Evolutionary conservation across 768 basidiomycete species (phyloP), one percentile per base, ranked within the genome.

Genomic region (Tulasnella sp.): DNA sequence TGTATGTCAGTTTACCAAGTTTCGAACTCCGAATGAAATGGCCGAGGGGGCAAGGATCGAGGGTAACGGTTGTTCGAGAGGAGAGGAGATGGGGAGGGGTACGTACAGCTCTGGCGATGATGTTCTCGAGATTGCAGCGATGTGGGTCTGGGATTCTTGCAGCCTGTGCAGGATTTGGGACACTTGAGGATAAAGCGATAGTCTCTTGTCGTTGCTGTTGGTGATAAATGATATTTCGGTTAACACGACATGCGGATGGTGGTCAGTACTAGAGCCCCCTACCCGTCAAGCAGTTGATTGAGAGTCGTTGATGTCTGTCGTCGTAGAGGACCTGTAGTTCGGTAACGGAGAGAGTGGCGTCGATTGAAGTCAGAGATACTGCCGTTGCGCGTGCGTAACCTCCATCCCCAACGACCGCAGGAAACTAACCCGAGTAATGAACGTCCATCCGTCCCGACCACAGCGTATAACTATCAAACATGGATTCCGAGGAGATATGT

Each of bases 381-480:
- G n/a, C 44, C 26, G 5, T 19, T 17, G 17, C 2, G 44, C 44
- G 44, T 22, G 42, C 12, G 5, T 3, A 3, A 12, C 3, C 3
- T 3, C 16, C 11, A 12, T 12, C 11, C n/a, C 42, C 4, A 42
- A 12, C 42, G 4, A 37, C 26, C 64, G 69, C 3, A 37, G 41
- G n/a, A 14, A 36, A 19, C 47, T 44, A 41, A 76, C 87, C 86
- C 59, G 83, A 81, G 67, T 91, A 83, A 78, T 93, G 89, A 19
- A 88, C 88, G 78, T 95, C 93, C 68, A 94, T 89, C 92, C 92
- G 94, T 17, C 94, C 82, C 72, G 89, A 86, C 92, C 92, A 94
- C 6, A 94, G 82, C 0, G 93, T 94, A 78, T 90, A 94, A 77
- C 92, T 92, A 74, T 40, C 73, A 63, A 69, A 69, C 41, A 34